Percentiles rank a stretch among this genome's conserved stretches.
Evolutionary conservation across 805 yeast genomes (phyloP).

Genomic region (Lachancea sp.): DNA sequence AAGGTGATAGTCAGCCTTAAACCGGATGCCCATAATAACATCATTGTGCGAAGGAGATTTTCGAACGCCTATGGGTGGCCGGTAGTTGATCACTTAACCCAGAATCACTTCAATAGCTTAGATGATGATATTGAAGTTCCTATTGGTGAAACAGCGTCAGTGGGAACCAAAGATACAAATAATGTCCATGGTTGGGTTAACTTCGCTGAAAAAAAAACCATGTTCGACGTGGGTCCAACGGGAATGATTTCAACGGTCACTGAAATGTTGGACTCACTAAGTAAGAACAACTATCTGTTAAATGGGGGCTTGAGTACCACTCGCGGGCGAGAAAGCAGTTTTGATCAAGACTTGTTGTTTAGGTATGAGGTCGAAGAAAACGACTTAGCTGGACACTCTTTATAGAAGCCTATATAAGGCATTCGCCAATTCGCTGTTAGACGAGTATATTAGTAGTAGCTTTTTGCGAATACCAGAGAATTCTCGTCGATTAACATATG

Average conservation of each 20-base stretch:
- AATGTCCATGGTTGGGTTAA: conserved; percentile 48
- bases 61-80: conserved; percentile 85
- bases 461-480: conserved; percentile 23
- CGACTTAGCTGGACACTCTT: background rate
- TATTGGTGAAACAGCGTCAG: conserved; percentile 1
- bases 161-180: conserved; percentile 18
- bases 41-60: conserved; percentile 62
- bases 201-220: conserved; percentile 24
- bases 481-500: conserved; percentile 29
- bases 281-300: conserved; percentile 16
- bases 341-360: conserved; percentile 7
- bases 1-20: conserved; percentile 59
- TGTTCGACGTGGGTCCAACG: conserved; percentile 59
- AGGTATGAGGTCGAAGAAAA: conserved; percentile 11
- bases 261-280: conserved; percentile 47
- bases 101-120: conserved; percentile 46
- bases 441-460: conserved; percentile 12
- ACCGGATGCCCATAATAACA: conserved; percentile 76
- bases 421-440: conserved; percentile 34
- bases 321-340: conserved; percentile 3
- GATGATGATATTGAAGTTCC: conserved; percentile 8
- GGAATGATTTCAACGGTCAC: conserved; percentile 62
- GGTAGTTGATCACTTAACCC: conserved; percentile 62
- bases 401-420: conserved; percentile 31
- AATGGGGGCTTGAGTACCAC: conserved; percentile 1